phyloP scores from a whole-genome alignment of 495 filamentous ascomycete genomes.

The Penicillium paxilli region DNA sequence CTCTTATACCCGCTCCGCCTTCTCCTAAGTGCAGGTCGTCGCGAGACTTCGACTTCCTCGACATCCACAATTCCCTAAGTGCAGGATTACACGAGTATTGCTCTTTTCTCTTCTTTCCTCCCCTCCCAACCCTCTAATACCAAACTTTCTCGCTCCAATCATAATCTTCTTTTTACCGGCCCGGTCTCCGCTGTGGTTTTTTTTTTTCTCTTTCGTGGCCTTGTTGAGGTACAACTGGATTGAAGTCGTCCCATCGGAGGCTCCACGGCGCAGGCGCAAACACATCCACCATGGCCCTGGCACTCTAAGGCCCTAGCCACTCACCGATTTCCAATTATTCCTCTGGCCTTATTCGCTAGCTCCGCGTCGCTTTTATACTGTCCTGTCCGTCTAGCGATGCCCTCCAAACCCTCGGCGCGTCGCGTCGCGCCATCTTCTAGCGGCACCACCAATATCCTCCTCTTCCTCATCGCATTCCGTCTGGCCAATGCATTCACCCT shows the following conservation, averaged over 20 bases:
- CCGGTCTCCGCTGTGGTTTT: not conserved
- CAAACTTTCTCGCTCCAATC: conserved; percentile 11
- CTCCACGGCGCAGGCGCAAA: not conserved
- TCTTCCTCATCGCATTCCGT: conserved; percentile 72
- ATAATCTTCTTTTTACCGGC: conserved; percentile 1
- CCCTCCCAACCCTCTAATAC: not conserved
- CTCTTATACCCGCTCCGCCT: conserved; percentile 24
- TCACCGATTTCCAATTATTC: not conserved
- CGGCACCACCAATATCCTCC: conserved; percentile 42
- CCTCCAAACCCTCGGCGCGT: conserved; percentile 17
- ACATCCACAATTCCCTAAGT: conserved; percentile 34
- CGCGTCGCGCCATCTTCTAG: conserved; percentile 22
- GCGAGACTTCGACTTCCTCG: conserved; percentile 29
- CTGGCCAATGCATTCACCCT: conserved; percentile 81
- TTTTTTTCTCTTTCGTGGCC: not conserved
- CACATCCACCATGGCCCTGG: not conserved
- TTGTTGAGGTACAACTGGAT: too few relatives aligned
- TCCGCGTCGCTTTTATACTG: too few relatives aligned
- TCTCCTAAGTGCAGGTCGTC: conserved; percentile 69
- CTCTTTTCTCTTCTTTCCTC: not conserved
- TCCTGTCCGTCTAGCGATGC: conserved; percentile 1
- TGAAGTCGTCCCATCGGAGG: too few relatives aligned
- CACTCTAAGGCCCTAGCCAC: not conserved
- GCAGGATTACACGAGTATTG: conserved; percentile 35
- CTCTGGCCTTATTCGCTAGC: not conserved